Conservation (phyloP, 2,329 filamentous ascomycete species). For the Xylariaceae sp. region DNA sequence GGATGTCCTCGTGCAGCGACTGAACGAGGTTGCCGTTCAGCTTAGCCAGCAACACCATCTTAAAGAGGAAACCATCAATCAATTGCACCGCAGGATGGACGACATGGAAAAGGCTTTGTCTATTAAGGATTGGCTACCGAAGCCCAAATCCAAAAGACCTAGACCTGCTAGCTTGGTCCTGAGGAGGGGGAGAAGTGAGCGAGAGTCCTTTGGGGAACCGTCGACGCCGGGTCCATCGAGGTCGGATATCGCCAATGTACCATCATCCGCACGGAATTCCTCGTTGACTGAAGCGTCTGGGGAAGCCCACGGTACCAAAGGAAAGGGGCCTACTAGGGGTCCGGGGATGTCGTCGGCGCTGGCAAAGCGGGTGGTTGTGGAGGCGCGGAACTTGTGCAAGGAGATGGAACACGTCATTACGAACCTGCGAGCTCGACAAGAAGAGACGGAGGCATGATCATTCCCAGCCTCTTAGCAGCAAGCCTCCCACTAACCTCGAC, state of each 20-base stretch:
- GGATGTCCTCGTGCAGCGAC: conserved; percentile 50
- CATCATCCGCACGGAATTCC: conserved; percentile 19
- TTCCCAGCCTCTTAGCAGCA: background rate
- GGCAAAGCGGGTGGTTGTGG: conserved; percentile 40
- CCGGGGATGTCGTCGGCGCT: conserved; percentile 23
- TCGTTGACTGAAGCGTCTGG: conserved; percentile 15
- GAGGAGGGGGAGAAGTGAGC: conserved; percentile 10
- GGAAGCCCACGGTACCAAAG: background rate
- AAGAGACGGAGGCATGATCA: conserved; percentile 59
- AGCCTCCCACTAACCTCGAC: conserved; percentile 31
- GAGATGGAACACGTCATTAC: conserved; percentile 53
- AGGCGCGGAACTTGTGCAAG: conserved; percentile 50
- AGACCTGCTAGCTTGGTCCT: conserved; percentile 20
- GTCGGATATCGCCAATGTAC: conserved; percentile 20
- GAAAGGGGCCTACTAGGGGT: background rate
- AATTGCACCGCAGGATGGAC: conserved; percentile 46
- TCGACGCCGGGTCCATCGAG: conserved; percentile 33
- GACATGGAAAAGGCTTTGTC: conserved; percentile 43
- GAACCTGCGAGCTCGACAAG: conserved; percentile 57
- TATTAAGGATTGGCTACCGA: conserved; percentile 13
- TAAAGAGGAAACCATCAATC: conserved; percentile 37
- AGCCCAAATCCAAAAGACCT: conserved; percentile 15
- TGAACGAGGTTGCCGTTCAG: conserved; percentile 35
- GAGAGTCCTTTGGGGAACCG: conserved; percentile 38
- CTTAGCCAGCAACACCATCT: conserved; percentile 29